A percentile compares a stretch with the other conserved stretches of the same genome.
phyloP scores from a whole-genome alignment of 768 basidiomycete species.

The Leucogyrophana mollusca region DNA sequence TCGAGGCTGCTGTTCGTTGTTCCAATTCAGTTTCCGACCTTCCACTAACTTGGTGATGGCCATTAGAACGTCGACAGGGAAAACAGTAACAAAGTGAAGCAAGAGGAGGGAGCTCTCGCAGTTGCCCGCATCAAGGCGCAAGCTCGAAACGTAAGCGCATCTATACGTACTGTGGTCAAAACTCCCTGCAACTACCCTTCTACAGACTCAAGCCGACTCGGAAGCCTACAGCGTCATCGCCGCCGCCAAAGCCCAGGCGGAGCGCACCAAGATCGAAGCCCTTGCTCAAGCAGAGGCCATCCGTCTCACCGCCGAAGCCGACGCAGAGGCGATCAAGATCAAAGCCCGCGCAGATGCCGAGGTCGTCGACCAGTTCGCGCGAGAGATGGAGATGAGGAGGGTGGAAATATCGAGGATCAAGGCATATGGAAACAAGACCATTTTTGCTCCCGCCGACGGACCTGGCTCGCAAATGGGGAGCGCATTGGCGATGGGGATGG shows the following conservation, averaged over 20 bases:
- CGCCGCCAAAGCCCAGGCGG: constrained; percentile 71
- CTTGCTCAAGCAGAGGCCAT: constrained; percentile 78
- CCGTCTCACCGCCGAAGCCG: constrained; percentile 71
- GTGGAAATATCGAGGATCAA: constrained; percentile 60
- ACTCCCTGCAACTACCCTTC: neutral
- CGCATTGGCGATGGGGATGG: constrained; percentile 69
- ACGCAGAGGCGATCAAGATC: constrained; percentile 64
- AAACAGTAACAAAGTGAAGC: constrained; percentile 85
- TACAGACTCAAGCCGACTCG: constrained; percentile 66
- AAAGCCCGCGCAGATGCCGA: constrained; percentile 62
- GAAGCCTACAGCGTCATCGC: constrained; percentile 75
- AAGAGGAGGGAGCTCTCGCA: constrained; percentile 75
- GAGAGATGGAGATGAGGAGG: constrained; percentile 73
- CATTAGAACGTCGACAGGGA: constrained; percentile 85
- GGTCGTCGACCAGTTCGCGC: constrained; percentile 64
- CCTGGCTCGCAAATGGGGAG: constrained; percentile 56
- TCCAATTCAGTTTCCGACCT: neutral
- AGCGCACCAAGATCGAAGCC: constrained; percentile 66
- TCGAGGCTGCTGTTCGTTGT: constrained; percentile 71
- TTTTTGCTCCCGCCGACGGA: constrained; percentile 70
- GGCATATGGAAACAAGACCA: constrained; percentile 67
- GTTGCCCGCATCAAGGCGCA: constrained; percentile 79
- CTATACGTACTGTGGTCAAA: neutral
- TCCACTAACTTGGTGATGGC: neutral
- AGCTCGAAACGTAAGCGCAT: constrained; percentile 42